Percentiles rank a stretch among this genome's conserved stretches.
phyloP scores from a whole-genome alignment of 306 rosid genomes.

The Pterocarpus macrocarpus region DNA sequence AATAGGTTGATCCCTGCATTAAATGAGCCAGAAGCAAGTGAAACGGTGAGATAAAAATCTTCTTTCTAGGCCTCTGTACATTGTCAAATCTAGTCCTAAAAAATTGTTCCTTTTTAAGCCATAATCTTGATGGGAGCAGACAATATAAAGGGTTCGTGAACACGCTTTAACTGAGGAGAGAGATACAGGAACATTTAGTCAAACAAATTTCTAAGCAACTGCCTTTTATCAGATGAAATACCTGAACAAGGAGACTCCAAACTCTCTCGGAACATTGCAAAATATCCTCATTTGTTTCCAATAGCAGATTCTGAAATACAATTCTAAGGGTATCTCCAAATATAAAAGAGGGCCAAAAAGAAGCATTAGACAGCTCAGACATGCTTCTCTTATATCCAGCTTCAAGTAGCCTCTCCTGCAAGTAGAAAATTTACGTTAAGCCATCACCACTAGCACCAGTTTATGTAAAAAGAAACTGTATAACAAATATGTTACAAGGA shows the following conservation, averaged over 20 bases:
- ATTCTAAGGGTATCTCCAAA: slow-evolving; percentile 92
- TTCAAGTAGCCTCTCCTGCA: slow-evolving; percentile 95
- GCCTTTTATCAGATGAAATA: slow-evolving; percentile 43
- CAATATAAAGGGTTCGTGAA: slow-evolving; percentile 10
- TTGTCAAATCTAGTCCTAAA: neutral
- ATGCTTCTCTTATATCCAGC: slow-evolving; percentile 81
- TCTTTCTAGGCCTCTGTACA: slow-evolving; percentile 10
- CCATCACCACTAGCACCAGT: slow-evolving; percentile 14
- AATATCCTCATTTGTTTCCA: slow-evolving; percentile 90
- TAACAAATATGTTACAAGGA: neutral
- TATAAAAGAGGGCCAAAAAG: slow-evolving; percentile 93
- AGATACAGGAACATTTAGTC: slow-evolving; percentile 25
- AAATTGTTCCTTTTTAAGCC: slow-evolving; percentile 14
- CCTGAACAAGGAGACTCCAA: slow-evolving; percentile 98
- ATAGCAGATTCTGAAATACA: slow-evolving; percentile 90
- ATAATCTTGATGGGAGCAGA: slow-evolving; percentile 5
- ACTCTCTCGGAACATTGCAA: slow-evolving; percentile 94
- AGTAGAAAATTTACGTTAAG: slow-evolving; percentile 40
- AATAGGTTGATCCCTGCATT: neutral
- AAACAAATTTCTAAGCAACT: slow-evolving; percentile 8
- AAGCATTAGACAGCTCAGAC: slow-evolving; percentile 58
- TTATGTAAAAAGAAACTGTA: neutral
- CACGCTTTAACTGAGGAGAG: slow-evolving; percentile 21
- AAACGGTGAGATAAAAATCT: slow-evolving; percentile 25
- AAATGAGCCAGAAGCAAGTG: slow-evolving; percentile 10